Evolutionary conservation across 2,329 filamentous ascomycete genomes (phyloP).

Genomic region (Fusarium xylarioides): DNA sequence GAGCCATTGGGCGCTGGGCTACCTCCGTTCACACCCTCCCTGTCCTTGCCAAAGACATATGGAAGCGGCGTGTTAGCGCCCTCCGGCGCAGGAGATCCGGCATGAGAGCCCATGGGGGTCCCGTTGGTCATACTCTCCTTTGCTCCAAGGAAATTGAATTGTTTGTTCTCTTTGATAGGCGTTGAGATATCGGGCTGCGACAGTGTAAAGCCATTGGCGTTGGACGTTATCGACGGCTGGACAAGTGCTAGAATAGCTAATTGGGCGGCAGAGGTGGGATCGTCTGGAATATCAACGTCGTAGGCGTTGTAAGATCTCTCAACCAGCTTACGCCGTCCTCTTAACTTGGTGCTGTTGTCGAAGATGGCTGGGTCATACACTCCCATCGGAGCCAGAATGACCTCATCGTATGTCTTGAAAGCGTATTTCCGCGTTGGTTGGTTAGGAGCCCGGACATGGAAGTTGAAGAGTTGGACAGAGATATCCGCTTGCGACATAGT

Average conservation of each 20-base stretch:
- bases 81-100: slow-evolving; percentile 88
- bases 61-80: slow-evolving; percentile 72
- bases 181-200: slow-evolving; percentile 62
- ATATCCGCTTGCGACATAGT: slow-evolving; percentile 92
- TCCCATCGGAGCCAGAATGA: slow-evolving; percentile 94
- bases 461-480: slow-evolving; percentile 86
- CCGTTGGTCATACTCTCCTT: slow-evolving; percentile 74
- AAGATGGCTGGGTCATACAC: slow-evolving; percentile 91
- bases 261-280: slow-evolving; percentile 87
- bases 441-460: slow-evolving; percentile 87
- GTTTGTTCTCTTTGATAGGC: slow-evolving; percentile 69
- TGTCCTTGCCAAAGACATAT: slow-evolving; percentile 61
- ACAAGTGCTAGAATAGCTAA: slow-evolving; percentile 69
- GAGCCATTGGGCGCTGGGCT: slow-evolving; percentile 64
- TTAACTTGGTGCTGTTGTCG: slow-evolving; percentile 81
- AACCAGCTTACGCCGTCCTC: slow-evolving; percentile 81
- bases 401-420: slow-evolving; percentile 97
- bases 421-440: slow-evolving; percentile 91
- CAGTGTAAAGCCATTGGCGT: slow-evolving; percentile 55
- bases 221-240: slow-evolving; percentile 64
- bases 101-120: slow-evolving; percentile 85
- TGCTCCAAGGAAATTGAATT: slow-evolving; percentile 72
- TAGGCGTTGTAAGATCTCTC: slow-evolving; percentile 93
- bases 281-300: slow-evolving; percentile 85
- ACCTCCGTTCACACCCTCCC: slow-evolving; percentile 56